These are phyloP conservation scores for Ballota nigra DNA, from an alignment of 257 asterid genomes.

Conservation along the genomic window DNA sequence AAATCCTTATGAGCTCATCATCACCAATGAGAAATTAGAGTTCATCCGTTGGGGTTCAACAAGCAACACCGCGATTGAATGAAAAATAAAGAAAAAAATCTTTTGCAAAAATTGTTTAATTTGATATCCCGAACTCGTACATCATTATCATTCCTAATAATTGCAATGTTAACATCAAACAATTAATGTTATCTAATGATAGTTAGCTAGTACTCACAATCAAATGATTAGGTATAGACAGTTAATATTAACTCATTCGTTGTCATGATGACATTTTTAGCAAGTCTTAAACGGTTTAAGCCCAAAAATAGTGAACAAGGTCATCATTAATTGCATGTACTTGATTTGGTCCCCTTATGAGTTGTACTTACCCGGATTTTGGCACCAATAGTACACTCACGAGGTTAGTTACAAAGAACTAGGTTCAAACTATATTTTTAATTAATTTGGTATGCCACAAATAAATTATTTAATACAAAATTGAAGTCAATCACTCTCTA, in stretches of 20 bases:
- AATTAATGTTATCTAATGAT: slow-evolving; percentile 22
- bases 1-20: no score
- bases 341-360: slow-evolving; percentile 35
- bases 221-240: slow-evolving; percentile 40
- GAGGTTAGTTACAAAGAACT: slow-evolving; percentile 38
- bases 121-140: no score
- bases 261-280: slow-evolving; percentile 5
- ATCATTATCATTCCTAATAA: slow-evolving; percentile 12
- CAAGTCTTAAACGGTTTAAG: slow-evolving; percentile 25
- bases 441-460: slow-evolving; percentile 30
- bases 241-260: slow-evolving; percentile 26
- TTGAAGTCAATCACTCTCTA: slow-evolving; percentile 41
- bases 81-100: no score
- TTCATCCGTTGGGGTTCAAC: no score
- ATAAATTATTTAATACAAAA: slow-evolving; percentile 27
- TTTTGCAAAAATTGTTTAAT: no score
- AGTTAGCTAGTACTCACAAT: slow-evolving; percentile 25
- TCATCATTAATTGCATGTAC: slow-evolving; percentile 36
- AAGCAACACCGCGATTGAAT: no score
- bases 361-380: slow-evolving; percentile 53
- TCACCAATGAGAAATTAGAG: no score
- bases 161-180: neutral
- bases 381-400: slow-evolving; percentile 45
- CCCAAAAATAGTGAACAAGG: neutral
- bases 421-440: slow-evolving; percentile 24